Base-by-base conservation (phyloP, 805 yeast genomes). In the Zygoascus flipseniorum region DNA sequence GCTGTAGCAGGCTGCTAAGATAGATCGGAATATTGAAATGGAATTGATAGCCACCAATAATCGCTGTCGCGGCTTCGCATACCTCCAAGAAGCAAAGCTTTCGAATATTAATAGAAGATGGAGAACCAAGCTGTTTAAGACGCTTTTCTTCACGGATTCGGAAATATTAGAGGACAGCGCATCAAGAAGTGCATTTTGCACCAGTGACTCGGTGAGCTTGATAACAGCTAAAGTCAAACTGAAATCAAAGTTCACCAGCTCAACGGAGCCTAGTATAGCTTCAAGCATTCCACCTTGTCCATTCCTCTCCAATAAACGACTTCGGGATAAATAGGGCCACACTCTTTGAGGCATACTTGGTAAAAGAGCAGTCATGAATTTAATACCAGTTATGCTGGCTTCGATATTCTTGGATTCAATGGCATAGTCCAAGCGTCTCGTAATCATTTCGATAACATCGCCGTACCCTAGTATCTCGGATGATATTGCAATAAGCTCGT, bases 271-370 rank as follows among this genome's bases (percentile, higher is more conserved):
- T 48, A 88, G 72, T 1, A 87, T 74, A 0, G 76, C 75, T 1
- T 79, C 67, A 0, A 82, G 80, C 47, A 80, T 68, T 0, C 93
- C 90, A 44, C 86, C 87, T 57, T 79, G 80, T 0, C 81, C 81
- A 53, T 78, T 75, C 48, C 76, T 74, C 13, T 84, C 82, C 1
- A 89, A 70, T 31, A 89, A 69, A 18, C 80, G 76, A 0, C 95
- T 84, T 50, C 81, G 80, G 20, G 80, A 76, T 13, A 92, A 67
- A 62, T 84, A 84, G 0, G 89, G 77, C 96, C 97, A 90, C 2
- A 89, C 85, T 53, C 88, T 73, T 55, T 77, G 75, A 0, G 95
- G 80, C 42, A 74, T 77, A 5, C 79, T 68, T 47, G 71, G 71
- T 42, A 72, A 72, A 42, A 79, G 71, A 16, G 76, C 71, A 1